Evolutionary conservation across 2,329 filamentous ascomycete genomes (phyloP).

Genomic region (Aspergillus thermomutatus): DNA sequence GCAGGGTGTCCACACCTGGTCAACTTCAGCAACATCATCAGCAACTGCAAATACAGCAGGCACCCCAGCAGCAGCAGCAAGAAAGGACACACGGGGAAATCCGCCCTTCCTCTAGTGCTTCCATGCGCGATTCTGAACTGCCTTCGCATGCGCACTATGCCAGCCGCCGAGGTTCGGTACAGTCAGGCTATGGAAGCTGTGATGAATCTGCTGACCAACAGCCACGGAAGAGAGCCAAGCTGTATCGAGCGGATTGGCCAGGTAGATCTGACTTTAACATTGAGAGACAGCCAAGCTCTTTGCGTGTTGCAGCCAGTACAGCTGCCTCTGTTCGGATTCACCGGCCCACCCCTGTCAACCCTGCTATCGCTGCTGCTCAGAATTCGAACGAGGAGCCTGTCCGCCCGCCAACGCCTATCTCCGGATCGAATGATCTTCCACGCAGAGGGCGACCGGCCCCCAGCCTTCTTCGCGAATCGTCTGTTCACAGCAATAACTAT

Average conservation of each 20-base stretch:
- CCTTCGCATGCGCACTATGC: constrained; percentile 21
- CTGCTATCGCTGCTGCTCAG: constrained; percentile 28
- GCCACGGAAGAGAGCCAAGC: constrained; percentile 74
- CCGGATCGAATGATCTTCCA: constrained; percentile 25
- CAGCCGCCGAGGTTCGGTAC: constrained; percentile 35
- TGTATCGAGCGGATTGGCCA: constrained; percentile 69
- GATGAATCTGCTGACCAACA: constrained; percentile 62
- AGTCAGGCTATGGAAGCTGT: constrained; percentile 66
- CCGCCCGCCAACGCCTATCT: constrained; percentile 46
- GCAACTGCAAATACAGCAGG: constrained; percentile 10
- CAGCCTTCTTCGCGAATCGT: constrained; percentile 62
- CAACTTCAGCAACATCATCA: constrained; percentile 25
- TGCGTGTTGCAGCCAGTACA: constrained; percentile 87
- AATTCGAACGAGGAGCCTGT: constrained; percentile 42
- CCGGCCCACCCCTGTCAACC: constrained; percentile 61
- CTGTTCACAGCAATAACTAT: constrained; percentile 45
- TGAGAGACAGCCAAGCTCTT: constrained; percentile 69
- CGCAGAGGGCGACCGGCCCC: constrained; percentile 35
- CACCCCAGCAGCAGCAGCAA: constrained; percentile 20
- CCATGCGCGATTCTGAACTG: constrained; percentile 43
- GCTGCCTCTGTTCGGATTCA: constrained; percentile 83
- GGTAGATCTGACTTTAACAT: constrained; percentile 64
- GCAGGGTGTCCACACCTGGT: constrained; percentile 37
- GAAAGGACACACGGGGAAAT: constrained; percentile 43
- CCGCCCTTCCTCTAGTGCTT: constrained; percentile 60